These are phyloP conservation scores for Globisporangium camurandrum DNA, from an alignment of 352 stramenopile genomes.

Conservation along the genomic window DNA sequence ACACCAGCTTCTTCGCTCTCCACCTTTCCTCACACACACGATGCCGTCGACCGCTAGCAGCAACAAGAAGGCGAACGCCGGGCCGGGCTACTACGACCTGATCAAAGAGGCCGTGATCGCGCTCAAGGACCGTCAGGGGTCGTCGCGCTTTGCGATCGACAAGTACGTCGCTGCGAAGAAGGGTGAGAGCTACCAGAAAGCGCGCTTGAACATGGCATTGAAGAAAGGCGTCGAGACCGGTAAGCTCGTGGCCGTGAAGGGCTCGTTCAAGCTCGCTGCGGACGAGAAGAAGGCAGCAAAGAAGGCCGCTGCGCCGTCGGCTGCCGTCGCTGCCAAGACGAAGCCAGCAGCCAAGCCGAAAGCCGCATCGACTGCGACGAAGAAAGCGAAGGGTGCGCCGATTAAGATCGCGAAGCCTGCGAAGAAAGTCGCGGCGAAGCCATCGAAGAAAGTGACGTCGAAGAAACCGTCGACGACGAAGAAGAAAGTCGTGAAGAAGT, in stretches of 20 bases:
- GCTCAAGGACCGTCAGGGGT: constrained; percentile 90
- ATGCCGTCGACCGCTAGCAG: constrained; percentile 38
- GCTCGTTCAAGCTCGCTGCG: constrained; percentile 91
- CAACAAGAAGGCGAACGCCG: constrained; percentile 55
- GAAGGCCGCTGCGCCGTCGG: constrained; percentile 4
- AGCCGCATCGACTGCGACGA: constrained; percentile 27
- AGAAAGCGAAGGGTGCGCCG: constrained; percentile 17
- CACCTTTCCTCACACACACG: constrained; percentile 6
- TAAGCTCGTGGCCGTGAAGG: constrained; percentile 90
- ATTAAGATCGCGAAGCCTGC: constrained; percentile 11
- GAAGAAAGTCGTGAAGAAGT: constrained; percentile 28
- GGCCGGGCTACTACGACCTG: constrained; percentile 85
- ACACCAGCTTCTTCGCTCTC: background rate
- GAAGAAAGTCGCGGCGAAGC: constrained; percentile 14
- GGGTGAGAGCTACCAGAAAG: constrained; percentile 66
- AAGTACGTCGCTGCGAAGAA: constrained; percentile 90
- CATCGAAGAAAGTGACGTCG: constrained; percentile 18
- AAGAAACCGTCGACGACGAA: constrained; percentile 28
- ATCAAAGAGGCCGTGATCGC: constrained; percentile 90
- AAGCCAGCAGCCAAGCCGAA: constrained; percentile 36
- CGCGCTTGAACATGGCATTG: constrained; percentile 83
- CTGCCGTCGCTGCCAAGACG: constrained; percentile 31
- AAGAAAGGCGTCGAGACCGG: constrained; percentile 86
- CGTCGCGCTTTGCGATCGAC: constrained; percentile 90
- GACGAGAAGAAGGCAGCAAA: constrained; percentile 84